Evolutionary conservation across 805 yeast genomes (phyloP), one percentile per base, ranked within the genome.

Genomic region (Starmerella asiatica): DNA sequence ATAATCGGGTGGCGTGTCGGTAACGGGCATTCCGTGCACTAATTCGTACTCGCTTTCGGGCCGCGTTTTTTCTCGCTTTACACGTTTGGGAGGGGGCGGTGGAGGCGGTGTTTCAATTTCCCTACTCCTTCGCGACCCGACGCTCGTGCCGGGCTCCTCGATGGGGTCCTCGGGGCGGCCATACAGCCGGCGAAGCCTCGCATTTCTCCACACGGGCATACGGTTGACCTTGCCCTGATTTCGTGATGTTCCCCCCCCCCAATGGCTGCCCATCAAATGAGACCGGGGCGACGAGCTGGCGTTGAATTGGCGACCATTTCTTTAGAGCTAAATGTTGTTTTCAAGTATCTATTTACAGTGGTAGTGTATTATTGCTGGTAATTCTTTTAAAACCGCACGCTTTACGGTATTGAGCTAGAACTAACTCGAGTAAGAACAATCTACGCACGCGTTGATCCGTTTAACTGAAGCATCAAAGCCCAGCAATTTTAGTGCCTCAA

Each of bases 1-100:
- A 50, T 73, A 71, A 32, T 79, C 79, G 1, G 95, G 93, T 17
- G 61, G 59, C 17, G 68, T 71, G 34, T 58, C 59, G 0, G 88
- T 74, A 9, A 82, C 68, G 0, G 95, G 94, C 40, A 52, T 43
- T 14, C 44, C 34, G 34, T 52, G 43, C 6, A 48, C 42, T 3
- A 49, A 36, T 32, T 48, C 51, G 29, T 52, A 52, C 36, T 51
- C 52, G 6, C 45, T 44, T 29, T 52, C 53, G 3, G 56, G 55
- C 11, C 55, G 42, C 1, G 53, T 49, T 15, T 47, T 46, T 36
- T 52, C 53, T 11, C 51, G 38, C 19, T 48, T 48, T 12, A 48
- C 44, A n/a, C 51, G 46, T 24, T 48, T 48, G 7, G 51, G 49
- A 3, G 46, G 41, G 16, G 53, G 54, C 2, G 45, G 34, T 14